Base-by-base conservation (phyloP, 1,284 basidiomycete species). In the Chalciporus sp. region DNA sequence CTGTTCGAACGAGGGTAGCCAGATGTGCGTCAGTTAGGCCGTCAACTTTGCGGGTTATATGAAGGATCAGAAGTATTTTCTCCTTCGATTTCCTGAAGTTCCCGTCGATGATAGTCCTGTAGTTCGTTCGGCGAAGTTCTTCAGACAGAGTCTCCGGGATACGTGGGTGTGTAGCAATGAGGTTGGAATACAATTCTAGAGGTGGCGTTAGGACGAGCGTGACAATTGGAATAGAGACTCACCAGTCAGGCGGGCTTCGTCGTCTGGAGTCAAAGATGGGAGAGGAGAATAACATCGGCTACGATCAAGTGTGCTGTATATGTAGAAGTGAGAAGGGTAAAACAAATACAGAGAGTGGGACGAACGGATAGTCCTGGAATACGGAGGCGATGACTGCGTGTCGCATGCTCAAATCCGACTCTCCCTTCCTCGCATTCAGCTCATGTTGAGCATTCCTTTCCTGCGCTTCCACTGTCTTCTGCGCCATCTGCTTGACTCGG, bases 311-410 rank as follows among this genome's bases (percentile, higher is more conserved):
- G 58, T 49, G n/a, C 65, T 67, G 41, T 11, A 47, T 2, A n/a
- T n/a, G n/a, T n/a, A 16, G 26, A 8, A 37, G 26, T 5, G 19
- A 61, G 19, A 65, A 42, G 4, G 9, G 2, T 3, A 9, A 1
- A 20, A 1, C 2, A 40, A 23, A 35, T n/a, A 39, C 10, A 20
- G 20, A 33, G 37, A 37, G 39, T 17, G 11, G 33, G n/a, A 66
- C 70, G 14, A 41, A 73, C 72, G 65, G 61, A 52, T 63, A 74
- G 19, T 49, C n/a, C 26, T 52, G 49, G 39, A 67, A 57, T 7
- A 72, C 51, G 14, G 55, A 58, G 37, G 69, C 61, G 43, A 65
- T 52, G 7, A 74, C 50, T 10, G 62, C 63, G 3, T 62, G 63
- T 19, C 63, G 68, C 20, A 69, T 58, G n/a, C 49, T 56, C 11